Percentiles rank a stretch among this genome's conserved stretches.
phyloP scores from a whole-genome alignment of 208 protist genomes.

The Herpetomonas tarakana region DNA sequence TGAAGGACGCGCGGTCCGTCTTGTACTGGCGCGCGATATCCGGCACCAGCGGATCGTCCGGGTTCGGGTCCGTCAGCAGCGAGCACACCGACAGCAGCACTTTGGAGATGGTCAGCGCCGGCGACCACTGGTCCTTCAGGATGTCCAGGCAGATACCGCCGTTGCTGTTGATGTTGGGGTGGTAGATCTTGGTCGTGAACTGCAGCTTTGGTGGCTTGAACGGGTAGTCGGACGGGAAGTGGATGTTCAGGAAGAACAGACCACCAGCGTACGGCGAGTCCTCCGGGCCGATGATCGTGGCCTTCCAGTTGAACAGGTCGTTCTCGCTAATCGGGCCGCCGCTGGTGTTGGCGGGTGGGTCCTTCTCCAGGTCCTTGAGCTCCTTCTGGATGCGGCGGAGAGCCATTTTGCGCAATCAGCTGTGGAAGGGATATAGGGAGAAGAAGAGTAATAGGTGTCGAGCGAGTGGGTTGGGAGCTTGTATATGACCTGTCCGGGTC shows the following conservation, averaged over 20 bases:
- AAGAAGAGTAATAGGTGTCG: too few relatives aligned
- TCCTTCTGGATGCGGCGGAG: constrained; percentile 95
- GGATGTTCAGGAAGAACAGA: constrained; percentile 98
- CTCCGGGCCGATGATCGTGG: constrained; percentile 95
- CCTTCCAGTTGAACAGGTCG: constrained; percentile 97
- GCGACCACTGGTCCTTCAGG: constrained; percentile 96
- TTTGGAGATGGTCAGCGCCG: constrained; percentile 98
- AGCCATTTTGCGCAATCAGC: constrained; percentile 91
- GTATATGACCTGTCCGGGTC: too few relatives aligned
- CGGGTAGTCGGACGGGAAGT: constrained; percentile 98
- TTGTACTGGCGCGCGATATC: constrained; percentile 98
- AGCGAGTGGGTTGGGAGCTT: too few relatives aligned
- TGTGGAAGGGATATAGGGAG: too few relatives aligned
- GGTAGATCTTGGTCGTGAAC: constrained; percentile 96
- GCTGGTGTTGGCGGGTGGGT: constrained; percentile 95
- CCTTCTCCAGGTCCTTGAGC: constrained; percentile 92
- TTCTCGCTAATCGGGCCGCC: constrained; percentile 93
- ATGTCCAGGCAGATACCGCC: constrained; percentile 99
- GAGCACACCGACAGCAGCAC: constrained; percentile 99
- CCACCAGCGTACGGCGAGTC: constrained; percentile 97
- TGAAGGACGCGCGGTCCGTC: constrained; percentile 87
- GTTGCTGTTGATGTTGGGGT: constrained; percentile 97
- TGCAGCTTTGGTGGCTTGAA: constrained; percentile 94
- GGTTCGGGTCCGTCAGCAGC: constrained; percentile 99
- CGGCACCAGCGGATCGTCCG: constrained; percentile 98